phyloP scores from a whole-genome alignment of 1,284 basidiomycete species.

The Kalmanozyma brasiliensis region DNA sequence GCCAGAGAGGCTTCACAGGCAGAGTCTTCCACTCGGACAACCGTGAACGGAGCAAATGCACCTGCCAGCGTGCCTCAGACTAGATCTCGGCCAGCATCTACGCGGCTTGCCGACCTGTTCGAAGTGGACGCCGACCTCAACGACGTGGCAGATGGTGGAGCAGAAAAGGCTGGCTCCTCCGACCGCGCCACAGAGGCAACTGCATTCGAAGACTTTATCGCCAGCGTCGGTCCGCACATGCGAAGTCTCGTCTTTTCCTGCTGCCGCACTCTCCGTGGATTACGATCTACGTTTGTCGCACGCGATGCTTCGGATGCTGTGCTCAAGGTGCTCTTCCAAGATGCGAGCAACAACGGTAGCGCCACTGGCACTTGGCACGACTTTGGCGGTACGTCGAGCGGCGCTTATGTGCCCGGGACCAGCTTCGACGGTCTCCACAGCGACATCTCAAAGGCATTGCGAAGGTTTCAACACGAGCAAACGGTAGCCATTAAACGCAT shows the following conservation, averaged over 20 bases:
- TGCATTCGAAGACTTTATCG: slow-evolving; percentile 56
- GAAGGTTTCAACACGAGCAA: slow-evolving; percentile 60
- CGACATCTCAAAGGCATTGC: slow-evolving; percentile 49
- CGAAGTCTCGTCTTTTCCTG: slow-evolving; percentile 58
- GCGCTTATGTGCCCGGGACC: slow-evolving; percentile 26
- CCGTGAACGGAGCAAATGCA: not conserved
- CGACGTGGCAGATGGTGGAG: not conserved
- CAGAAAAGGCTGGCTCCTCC: not conserved
- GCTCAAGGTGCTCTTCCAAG: slow-evolving; percentile 4
- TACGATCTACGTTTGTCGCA: slow-evolving; percentile 45
- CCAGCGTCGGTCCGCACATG: slow-evolving; percentile 63
- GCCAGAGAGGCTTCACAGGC: slow-evolving; percentile 8
- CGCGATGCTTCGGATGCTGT: slow-evolving; percentile 15
- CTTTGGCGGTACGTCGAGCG: slow-evolving; percentile 15
- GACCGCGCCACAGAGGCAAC: slow-evolving; percentile 6
- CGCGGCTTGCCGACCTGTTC: slow-evolving; percentile 21
- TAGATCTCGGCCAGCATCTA: slow-evolving; percentile 16
- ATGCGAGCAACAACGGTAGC: slow-evolving; percentile 15
- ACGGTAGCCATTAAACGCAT: slow-evolving; percentile 60
- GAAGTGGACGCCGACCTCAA: slow-evolving; percentile 13
- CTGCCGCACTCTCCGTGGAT: slow-evolving; percentile 47
- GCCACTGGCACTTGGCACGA: slow-evolving; percentile 30
- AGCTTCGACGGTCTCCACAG: slow-evolving; percentile 49
- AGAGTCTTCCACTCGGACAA: not conserved
- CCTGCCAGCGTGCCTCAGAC: not conserved